Base-by-base conservation (phyloP, 2,329 filamentous ascomycete genomes). In the Cytospora piceicola region DNA sequence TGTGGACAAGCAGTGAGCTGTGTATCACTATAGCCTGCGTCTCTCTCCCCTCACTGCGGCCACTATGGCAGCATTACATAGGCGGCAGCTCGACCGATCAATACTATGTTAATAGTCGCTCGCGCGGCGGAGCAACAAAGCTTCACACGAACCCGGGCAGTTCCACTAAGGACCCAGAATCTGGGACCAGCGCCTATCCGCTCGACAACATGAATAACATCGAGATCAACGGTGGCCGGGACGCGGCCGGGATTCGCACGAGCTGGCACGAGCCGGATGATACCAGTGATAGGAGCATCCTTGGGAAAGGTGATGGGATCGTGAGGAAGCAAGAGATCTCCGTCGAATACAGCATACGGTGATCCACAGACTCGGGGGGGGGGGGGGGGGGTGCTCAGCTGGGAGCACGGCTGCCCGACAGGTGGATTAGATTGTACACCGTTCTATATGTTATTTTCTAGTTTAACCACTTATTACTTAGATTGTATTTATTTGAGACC, bases 1-100 rank as follows among this genome's bases (percentile, higher is more conserved):
- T 61, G 58, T 61, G 39, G n/a, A 61, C 58, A n/a, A 39, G 32
- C 12, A 61, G 58, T 52, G 51, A 54, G 58, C 58, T 54, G 24
- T 53, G 52, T 24, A 52, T 61, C 3, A 61, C 58, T n/a, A 52
- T 61, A 22, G 22, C 54, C 49, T 61, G 58, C 14, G 53, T 54
- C 12, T 54, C 32, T 5, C 36, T 61, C 20, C 58, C 58, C 14
- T 53, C 58, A 7, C 58, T 61, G 32, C 58, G 58, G 32, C 58
- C 58, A 15, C 34, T 61, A 22, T 61, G 58, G 58, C 58, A 54
- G n/a, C 46, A n/a, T 12, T 24, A 24, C n/a, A 49, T 1, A 49
- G n/a, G 46, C 22, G 46, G 46, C 5, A 49, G n/a, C 3, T 49
- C n/a, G 9, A 22, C 46, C n/a, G n/a, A 22, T 14, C n/a, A 24